These are phyloP conservation scores for Tuber brumale DNA, from an alignment of 495 filamentous ascomycete genomes.

Conservation along the genomic window DNA sequence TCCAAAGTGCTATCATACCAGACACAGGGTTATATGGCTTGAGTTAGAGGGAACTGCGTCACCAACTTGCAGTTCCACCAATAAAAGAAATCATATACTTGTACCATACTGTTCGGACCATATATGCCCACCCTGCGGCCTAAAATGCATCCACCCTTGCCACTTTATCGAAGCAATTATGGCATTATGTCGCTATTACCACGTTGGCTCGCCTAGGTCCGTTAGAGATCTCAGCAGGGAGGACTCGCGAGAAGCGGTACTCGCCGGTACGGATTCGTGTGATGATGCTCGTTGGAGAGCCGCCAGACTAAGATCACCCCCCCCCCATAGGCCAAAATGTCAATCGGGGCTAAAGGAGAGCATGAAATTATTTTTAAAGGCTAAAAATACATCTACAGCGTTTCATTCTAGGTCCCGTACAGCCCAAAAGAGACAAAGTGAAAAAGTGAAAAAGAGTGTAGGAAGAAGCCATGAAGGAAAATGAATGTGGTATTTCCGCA, in stretches of 20 bases:
- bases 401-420: neutral
- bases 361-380: neutral
- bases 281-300: neutral
- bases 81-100: neutral
- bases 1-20: too few relatives aligned
- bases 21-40: neutral
- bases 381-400: neutral
- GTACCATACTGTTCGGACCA: neutral
- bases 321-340: neutral
- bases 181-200: neutral
- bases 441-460: neutral
- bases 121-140: neutral
- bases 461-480: neutral
- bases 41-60: neutral
- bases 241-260: neutral
- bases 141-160: too few relatives aligned
- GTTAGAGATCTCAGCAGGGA: neutral
- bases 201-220: neutral
- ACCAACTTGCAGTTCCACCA: neutral
- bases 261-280: neutral
- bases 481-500: neutral
- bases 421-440: neutral
- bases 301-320: neutral
- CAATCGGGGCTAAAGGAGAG: neutral
- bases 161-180: neutral